Conservation (phyloP, 2,329 filamentous ascomycete species). For the Fusarium sp. region DNA sequence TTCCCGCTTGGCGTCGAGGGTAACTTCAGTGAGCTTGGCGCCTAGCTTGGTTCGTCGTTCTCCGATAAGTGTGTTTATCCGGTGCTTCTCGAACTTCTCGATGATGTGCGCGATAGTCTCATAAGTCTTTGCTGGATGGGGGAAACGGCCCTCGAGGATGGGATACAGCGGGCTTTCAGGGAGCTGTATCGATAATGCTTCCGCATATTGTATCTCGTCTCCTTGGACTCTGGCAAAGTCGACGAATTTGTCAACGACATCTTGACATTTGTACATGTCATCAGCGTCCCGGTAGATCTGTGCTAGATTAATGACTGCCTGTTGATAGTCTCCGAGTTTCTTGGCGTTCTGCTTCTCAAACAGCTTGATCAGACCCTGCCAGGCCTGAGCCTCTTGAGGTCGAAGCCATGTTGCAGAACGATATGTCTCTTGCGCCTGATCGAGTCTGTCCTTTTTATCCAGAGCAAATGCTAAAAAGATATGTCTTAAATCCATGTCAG, state of each 20-base stretch:
- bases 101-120: constrained; percentile 83
- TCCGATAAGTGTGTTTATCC: constrained; percentile 88
- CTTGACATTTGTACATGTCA: constrained; percentile 71
- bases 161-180: constrained; percentile 84
- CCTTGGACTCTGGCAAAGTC: constrained; percentile 79
- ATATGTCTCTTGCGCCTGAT: constrained; percentile 83
- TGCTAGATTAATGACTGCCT: constrained; percentile 78
- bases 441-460: constrained; percentile 77
- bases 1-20: constrained; percentile 86
- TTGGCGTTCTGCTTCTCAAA: constrained; percentile 80
- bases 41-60: constrained; percentile 89
- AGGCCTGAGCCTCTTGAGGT: constrained; percentile 81
- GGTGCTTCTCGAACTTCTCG: constrained; percentile 87
- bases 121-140: constrained; percentile 82
- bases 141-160: constrained; percentile 84
- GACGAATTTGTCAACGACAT: constrained; percentile 82
- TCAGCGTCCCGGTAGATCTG: constrained; percentile 76
- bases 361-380: constrained; percentile 87
- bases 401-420: constrained; percentile 76
- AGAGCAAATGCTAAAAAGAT: constrained; percentile 89
- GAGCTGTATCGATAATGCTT: constrained; percentile 79
- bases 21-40: constrained; percentile 84
- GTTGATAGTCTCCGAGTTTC: constrained; percentile 78
- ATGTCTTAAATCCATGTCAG: constrained; percentile 60
- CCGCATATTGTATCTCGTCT: constrained; percentile 76